Conservation (phyloP, 768 basidiomycete species). For the Chalciporus chontae region DNA sequence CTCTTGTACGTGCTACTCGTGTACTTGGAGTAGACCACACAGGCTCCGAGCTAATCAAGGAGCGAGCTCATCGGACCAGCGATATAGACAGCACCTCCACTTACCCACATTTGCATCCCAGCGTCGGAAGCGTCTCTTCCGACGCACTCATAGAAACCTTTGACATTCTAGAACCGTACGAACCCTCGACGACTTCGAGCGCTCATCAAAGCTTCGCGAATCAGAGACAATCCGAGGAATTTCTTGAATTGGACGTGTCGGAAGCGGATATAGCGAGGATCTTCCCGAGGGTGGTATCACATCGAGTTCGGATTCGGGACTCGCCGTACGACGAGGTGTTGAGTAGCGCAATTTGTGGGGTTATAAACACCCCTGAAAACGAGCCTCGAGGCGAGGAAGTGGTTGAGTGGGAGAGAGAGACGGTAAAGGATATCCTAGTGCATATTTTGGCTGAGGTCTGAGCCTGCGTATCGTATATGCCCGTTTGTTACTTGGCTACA, state of each 20-base stretch:
- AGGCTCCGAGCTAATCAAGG: conserved; percentile 53
- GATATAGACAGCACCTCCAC: conserved; percentile 21
- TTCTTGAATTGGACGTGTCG: conserved; percentile 52
- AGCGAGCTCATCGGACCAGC: conserved; percentile 17
- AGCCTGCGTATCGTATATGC: not conserved
- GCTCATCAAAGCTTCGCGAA: conserved; percentile 5
- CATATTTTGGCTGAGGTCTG: conserved; percentile 42
- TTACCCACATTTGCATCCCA: conserved; percentile 16
- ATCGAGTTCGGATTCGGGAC: conserved; percentile 67
- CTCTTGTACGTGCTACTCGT: conserved; percentile 62
- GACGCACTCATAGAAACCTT: conserved; percentile 18
- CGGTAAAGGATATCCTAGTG: conserved; percentile 66
- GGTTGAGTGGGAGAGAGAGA: conserved; percentile 39
- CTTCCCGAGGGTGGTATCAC: conserved; percentile 68
- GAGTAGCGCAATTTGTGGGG: conserved; percentile 59
- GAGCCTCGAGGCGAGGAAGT: conserved; percentile 13
- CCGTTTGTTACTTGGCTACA: not conserved
- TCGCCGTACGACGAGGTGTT: conserved; percentile 70
- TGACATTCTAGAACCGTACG: conserved; percentile 13
- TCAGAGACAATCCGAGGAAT: conserved; percentile 17
- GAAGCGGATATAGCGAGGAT: conserved; percentile 75
- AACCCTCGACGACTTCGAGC: conserved; percentile 1
- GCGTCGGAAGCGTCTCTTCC: conserved; percentile 19
- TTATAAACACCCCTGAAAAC: conserved; percentile 29
- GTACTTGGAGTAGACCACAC: conserved; percentile 60